These are phyloP conservation scores for Drechmeria coniospora DNA, from an alignment of 2,329 filamentous ascomycete genomes.

Conservation along the genomic window DNA sequence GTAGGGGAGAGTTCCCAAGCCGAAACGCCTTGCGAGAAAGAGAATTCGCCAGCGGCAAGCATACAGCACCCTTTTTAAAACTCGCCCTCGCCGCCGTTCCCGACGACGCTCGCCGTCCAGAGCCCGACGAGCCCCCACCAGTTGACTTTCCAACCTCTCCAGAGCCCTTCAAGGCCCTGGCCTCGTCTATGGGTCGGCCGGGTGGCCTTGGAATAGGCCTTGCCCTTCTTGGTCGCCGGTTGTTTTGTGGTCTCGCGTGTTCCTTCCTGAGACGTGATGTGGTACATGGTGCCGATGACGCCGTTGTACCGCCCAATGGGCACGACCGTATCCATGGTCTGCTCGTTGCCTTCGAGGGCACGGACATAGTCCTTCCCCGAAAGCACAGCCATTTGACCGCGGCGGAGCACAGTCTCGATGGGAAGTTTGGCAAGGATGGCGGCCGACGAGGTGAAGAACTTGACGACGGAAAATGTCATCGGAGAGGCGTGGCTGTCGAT, in stretches of 20 bases:
- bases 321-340: slow-evolving; percentile 56
- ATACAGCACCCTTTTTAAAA: slow-evolving; percentile 24
- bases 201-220: slow-evolving; percentile 14
- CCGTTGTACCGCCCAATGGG: slow-evolving; percentile 68
- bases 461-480: slow-evolving; percentile 63
- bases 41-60: slow-evolving; percentile 10
- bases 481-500: slow-evolving; percentile 74
- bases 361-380: slow-evolving; percentile 34
- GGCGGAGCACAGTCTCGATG: slow-evolving; percentile 77
- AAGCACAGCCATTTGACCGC: slow-evolving; percentile 68
- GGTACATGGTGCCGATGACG: slow-evolving; percentile 83
- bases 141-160: slow-evolving; percentile 62
- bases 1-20: slow-evolving; percentile 20
- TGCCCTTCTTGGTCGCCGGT: slow-evolving; percentile 17
- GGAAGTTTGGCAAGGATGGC: slow-evolving; percentile 81
- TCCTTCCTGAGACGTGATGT: slow-evolving; percentile 74
- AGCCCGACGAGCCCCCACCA: slow-evolving; percentile 65
- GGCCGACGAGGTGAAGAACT: slow-evolving; percentile 63
- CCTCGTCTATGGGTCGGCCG: slow-evolving; percentile 34
- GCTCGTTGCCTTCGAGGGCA: slow-evolving; percentile 28
- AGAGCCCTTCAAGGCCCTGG: slow-evolving; percentile 53
- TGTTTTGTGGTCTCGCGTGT: slow-evolving; percentile 29
- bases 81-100: slow-evolving; percentile 44
- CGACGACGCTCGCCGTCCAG: slow-evolving; percentile 53
- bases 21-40: slow-evolving; percentile 19